These are phyloP conservation scores for Geotrichum europaeum DNA, from an alignment of 1,139 yeast species.

Conservation along the genomic window DNA sequence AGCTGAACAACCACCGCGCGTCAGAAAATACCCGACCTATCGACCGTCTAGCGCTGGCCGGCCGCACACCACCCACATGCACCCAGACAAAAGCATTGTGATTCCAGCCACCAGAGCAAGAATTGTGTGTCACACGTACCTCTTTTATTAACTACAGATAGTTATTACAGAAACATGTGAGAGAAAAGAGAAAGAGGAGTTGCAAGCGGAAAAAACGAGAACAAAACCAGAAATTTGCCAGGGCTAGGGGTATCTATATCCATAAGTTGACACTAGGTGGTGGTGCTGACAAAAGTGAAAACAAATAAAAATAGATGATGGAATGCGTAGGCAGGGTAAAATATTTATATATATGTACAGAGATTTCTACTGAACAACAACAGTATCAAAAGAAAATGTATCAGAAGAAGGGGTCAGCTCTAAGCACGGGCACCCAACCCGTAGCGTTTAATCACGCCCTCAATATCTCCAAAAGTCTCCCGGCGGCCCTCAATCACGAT, in stretches of 20 bases:
- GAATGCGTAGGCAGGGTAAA: neutral
- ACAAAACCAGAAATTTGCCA: neutral
- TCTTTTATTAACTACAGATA: neutral
- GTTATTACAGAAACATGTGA: neutral
- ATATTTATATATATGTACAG: neutral
- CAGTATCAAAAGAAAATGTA: no score
- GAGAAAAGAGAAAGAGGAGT: neutral
- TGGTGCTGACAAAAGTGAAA: neutral
- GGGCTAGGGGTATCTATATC: neutral
- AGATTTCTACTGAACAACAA: neutral
- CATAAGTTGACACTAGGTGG: neutral
- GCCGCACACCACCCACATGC: neutral
- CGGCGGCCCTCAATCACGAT: constrained; percentile 86
- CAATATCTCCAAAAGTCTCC: constrained; percentile 78
- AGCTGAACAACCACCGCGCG: neutral
- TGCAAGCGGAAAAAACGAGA: neutral
- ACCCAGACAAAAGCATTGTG: neutral
- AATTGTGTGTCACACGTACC: neutral
- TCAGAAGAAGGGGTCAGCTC: neutral
- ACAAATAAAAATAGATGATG: neutral
- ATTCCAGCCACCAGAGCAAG: neutral
- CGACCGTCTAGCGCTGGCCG: neutral
- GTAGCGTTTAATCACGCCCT: constrained; percentile 54
- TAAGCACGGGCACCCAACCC: constrained; percentile 54
- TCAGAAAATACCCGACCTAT: neutral